These are phyloP conservation scores for Vitis hybrid DNA, from an alignment of 177 flowering plant genomes.

Conservation along the genomic window DNA sequence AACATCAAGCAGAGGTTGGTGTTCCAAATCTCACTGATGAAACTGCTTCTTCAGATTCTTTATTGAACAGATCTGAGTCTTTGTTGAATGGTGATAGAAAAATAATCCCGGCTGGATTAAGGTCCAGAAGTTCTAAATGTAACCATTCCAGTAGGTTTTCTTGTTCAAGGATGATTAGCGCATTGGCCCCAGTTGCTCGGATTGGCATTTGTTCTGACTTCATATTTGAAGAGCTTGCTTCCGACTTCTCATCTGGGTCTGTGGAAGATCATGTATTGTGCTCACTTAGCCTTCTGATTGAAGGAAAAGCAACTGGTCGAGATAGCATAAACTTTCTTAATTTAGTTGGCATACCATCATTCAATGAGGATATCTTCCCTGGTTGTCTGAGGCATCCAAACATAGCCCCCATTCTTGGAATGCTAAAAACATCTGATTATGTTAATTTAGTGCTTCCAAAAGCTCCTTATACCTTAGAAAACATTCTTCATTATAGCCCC, in stretches of 20 bases:
- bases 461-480: slow-evolving; percentile 71
- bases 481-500: slow-evolving; percentile 72
- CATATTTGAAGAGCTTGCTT: slow-evolving; percentile 46
- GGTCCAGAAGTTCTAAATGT: slow-evolving; percentile 25
- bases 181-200: slow-evolving; percentile 69
- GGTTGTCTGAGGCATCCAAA: slow-evolving; percentile 95
- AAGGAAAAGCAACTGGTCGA: slow-evolving; percentile 63
- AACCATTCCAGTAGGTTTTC: slow-evolving; percentile 39
- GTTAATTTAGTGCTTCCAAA: slow-evolving; percentile 56
- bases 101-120: slow-evolving; percentile 9
- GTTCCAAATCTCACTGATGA: slow-evolving; percentile 13
- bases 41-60: slow-evolving; percentile 12
- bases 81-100: slow-evolving; percentile 24
- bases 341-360: slow-evolving; percentile 73
- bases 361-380: slow-evolving; percentile 47
- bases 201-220: slow-evolving; percentile 49
- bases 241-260: slow-evolving; percentile 51
- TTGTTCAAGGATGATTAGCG: slow-evolving; percentile 52
- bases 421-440: slow-evolving; percentile 50
- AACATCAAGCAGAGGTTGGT: slow-evolving; percentile 20
- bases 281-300: slow-evolving; percentile 57
- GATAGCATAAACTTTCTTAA: slow-evolving; percentile 59
- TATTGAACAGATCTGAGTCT: slow-evolving; percentile 12
- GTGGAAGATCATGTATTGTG: slow-evolving; percentile 64
- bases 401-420: slow-evolving; percentile 66